These are phyloP conservation scores for Camelina hispida DNA, from an alignment of 345 rosid species.

Conservation along the genomic window DNA sequence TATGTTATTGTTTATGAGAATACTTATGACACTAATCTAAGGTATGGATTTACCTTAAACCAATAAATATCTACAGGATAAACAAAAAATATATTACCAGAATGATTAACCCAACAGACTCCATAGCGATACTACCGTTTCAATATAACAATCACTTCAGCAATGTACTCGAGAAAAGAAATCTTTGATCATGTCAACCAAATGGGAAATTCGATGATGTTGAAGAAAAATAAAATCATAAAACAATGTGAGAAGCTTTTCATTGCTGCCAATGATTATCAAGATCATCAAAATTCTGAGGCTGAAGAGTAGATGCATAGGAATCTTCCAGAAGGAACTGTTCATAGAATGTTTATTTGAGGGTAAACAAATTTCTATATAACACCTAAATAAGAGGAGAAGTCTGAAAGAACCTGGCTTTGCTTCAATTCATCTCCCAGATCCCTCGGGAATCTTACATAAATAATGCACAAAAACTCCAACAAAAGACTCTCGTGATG, in stretches of 20 bases:
- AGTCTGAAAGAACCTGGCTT: constrained; percentile 24
- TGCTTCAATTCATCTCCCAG: constrained; percentile 19
- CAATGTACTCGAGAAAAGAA: constrained; percentile 7
- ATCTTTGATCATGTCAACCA: neutral
- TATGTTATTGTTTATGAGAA: neutral
- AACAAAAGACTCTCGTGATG: neutral
- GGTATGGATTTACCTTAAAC: neutral
- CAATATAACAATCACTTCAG: neutral
- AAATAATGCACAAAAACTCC: constrained; percentile 20
- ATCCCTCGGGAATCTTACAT: constrained; percentile 13
- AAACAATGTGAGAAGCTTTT: constrained; percentile 7
- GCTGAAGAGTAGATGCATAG: neutral
- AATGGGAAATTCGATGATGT: neutral
- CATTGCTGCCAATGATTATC: neutral
- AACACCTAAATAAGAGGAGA: neutral
- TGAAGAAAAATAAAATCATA: neutral
- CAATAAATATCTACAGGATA: neutral
- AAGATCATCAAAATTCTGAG: constrained; percentile 8
- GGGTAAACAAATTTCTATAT: neutral
- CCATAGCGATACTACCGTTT: neutral
- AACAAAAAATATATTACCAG: neutral
- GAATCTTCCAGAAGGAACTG: neutral
- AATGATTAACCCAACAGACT: neutral
- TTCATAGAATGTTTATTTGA: neutral
- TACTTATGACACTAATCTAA: neutral